phyloP scores from a whole-genome alignment of 352 stramenopile genomes.

The Phytophthora pseudosyringae region DNA sequence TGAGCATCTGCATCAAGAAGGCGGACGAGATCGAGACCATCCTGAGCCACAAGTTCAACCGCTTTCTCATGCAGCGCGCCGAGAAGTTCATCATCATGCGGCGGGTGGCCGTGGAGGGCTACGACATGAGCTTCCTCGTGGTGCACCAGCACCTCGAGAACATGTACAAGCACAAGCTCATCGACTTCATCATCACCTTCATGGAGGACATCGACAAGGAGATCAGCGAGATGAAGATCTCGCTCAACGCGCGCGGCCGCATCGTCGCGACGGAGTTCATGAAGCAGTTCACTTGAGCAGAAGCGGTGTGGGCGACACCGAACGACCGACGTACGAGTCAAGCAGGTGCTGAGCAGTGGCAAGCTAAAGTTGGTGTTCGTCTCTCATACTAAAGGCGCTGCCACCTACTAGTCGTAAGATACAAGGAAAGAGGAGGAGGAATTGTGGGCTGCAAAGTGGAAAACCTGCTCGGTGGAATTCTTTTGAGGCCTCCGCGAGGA shows the following conservation, averaged over 20 bases:
- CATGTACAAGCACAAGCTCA: conserved; percentile 97
- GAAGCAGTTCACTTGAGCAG: conserved; percentile 89
- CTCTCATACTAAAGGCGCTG: too few species aligned
- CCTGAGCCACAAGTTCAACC: conserved; percentile 95
- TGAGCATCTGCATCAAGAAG: conserved; percentile 97
- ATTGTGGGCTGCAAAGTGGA: conserved; percentile 1
- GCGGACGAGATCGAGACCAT: conserved; percentile 95
- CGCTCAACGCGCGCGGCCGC: conserved; percentile 92
- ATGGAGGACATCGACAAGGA: conserved; percentile 99
- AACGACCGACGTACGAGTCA: neutral
- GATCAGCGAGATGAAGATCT: conserved; percentile 98
- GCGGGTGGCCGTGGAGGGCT: conserved; percentile 91
- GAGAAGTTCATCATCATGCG: conserved; percentile 97
- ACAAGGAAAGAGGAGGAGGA: neutral
- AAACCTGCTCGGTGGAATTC: conserved; percentile 5
- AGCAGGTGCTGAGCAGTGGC: neutral
- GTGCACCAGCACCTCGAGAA: conserved; percentile 95
- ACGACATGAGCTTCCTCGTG: conserved; percentile 97
- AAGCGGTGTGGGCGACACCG: neutral
- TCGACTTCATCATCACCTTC: conserved; percentile 98
- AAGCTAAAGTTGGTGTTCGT: too few species aligned
- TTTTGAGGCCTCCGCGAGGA: conserved; percentile 2
- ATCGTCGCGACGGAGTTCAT: conserved; percentile 96
- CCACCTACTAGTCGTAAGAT: neutral
- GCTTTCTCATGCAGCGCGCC: conserved; percentile 96